Evolutionary conservation across 2,329 filamentous ascomycete species (phyloP), one percentile per base, ranked within the genome.

Genomic region (Gnomoniopsis smithogilvyi): DNA sequence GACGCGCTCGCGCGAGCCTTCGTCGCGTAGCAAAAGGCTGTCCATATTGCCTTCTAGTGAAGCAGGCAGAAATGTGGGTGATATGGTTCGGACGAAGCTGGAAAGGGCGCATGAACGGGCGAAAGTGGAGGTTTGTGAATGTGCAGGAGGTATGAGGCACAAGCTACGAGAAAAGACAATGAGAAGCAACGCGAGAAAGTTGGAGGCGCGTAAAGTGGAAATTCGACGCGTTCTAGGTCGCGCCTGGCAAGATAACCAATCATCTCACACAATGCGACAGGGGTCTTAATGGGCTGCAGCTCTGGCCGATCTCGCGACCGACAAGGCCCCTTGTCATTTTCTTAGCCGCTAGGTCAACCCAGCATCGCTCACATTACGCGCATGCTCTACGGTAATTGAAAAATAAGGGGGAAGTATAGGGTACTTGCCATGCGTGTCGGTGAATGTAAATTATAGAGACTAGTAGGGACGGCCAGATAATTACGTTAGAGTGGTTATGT

Each of bases 1-100:
- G 73, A 96, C 86, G 68, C 92, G 91, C 77, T 96, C 88, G 67
- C 86, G 84, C 67, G 89, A 87, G 65, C 89, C 91, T 75, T 95
- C 91, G 81, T 97, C 93, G 74, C 89, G 86, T 68, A 96, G 84
- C 77, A 89, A 86, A 66, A 85, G 78, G 62, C 80, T 83, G 67
- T 92, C 89, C 90, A 95, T 92, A 64, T 62, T 76, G 72, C 59
- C 60, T 58, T 21, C 8, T 47, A 12, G 19, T 26, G 10, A 43
- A 49, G 22, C 6, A 12, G 6, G 26, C 12, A 17, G 12, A n/a
- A 33, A 34, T n/a, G 12, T 33, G 54, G 4, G 24, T 17, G 15
- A 6, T 19, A 12, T 10, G 24, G 24, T 3, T 24, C 11, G 7
- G 15, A 45, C 24, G 10, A n/a, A 15, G 24, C 17, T 14, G 6